Percentiles rank a stretch among this genome's conserved stretches.
Conservation (phyloP, 2,329 filamentous ascomycete genomes). For the Hymenoscyphus infarciens region DNA sequence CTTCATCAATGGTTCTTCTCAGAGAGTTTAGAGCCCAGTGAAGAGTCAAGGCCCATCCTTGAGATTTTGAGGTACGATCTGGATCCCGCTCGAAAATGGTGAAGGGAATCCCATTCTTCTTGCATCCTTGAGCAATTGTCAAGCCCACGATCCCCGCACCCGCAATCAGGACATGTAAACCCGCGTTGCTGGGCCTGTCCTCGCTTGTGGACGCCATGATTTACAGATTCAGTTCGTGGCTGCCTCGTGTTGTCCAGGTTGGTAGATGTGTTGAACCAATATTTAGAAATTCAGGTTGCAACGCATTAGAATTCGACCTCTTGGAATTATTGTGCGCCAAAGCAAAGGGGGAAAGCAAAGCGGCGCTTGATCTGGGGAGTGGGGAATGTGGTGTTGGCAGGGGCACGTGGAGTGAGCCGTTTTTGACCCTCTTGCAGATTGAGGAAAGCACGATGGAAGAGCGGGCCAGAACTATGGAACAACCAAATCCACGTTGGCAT, state of each 20-base stretch:
- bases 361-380: not conserved
- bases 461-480: constrained; percentile 1
- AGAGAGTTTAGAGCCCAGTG: constrained; percentile 3
- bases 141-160: constrained; percentile 40
- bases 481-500: not conserved
- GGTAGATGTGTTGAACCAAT: not conserved
- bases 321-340: not conserved
- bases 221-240: not conserved
- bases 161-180: constrained; percentile 37
- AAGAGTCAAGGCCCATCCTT: constrained; percentile 6
- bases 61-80: constrained; percentile 25
- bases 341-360: not conserved
- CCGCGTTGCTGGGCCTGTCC: not conserved
- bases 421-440: not conserved
- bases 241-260: not conserved
- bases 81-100: constrained; percentile 43
- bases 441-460: not conserved
- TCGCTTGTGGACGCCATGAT: constrained; percentile 5
- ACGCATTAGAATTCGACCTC: not conserved
- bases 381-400: not conserved
- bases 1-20: constrained; percentile 1
- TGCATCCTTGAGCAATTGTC: constrained; percentile 38
- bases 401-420: not conserved
- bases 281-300: not conserved
- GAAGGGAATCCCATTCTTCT: constrained; percentile 38